phyloP scores from a whole-genome alignment of 1,284 basidiomycete genomes.

The Polyporus tsugae region DNA sequence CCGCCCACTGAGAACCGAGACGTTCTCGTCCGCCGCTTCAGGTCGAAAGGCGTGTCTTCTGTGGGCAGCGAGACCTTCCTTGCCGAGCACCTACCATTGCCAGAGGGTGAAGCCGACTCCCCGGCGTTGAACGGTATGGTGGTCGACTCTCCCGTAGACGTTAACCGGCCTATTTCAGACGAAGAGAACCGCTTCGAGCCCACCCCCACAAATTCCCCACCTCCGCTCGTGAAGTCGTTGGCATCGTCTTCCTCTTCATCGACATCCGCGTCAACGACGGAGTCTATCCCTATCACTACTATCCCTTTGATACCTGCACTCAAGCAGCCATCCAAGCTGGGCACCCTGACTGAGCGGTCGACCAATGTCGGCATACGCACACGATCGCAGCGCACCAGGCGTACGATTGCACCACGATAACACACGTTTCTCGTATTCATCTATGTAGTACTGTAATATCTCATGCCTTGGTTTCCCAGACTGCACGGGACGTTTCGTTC shows the following conservation, averaged over 20 bases:
- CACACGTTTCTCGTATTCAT: neutral
- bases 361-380: conserved; percentile 40
- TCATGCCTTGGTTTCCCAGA: neutral
- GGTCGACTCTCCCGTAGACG: conserved; percentile 31
- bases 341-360: conserved; percentile 46
- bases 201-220: conserved; percentile 27
- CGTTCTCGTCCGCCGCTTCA: conserved; percentile 60
- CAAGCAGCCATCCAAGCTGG: conserved; percentile 38
- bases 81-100: conserved; percentile 40
- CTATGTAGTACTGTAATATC: neutral
- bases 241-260: conserved; percentile 50
- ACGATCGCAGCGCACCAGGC: conserved; percentile 30
- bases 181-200: conserved; percentile 30
- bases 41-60: conserved; percentile 43
- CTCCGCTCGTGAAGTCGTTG: conserved; percentile 32
- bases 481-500: neutral
- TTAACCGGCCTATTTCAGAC: conserved; percentile 32
- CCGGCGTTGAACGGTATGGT: conserved; percentile 27
- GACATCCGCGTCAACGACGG: conserved; percentile 31
- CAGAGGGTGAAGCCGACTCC: conserved; percentile 29
- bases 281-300: conserved; percentile 26
- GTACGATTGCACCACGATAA: conserved; percentile 34
- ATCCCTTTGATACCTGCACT: conserved; percentile 30
- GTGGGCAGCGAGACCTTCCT: conserved; percentile 47
- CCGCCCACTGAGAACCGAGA: conserved; percentile 70